Evolutionary conservation across 148 eudicot species (phyloP).

Genomic region (Dianthus caryophyllus): DNA sequence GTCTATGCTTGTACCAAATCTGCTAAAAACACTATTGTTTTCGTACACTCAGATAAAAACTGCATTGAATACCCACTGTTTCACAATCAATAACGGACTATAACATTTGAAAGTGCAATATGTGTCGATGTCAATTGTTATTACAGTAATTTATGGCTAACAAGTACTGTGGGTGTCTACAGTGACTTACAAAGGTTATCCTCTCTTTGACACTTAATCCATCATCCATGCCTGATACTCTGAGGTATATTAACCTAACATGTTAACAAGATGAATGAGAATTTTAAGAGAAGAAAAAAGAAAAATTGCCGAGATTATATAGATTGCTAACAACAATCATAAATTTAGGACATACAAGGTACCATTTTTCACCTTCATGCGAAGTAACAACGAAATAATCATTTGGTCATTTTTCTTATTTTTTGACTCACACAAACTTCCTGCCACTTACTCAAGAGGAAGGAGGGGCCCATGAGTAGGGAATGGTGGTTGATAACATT

Average conservation of each 20-base stretch:
- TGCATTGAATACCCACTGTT: background rate
- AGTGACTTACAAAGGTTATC: slow-evolving; percentile 62
- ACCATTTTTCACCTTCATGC: slow-evolving; percentile 1
- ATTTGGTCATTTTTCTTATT: background rate
- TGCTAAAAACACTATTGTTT: background rate
- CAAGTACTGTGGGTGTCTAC: background rate
- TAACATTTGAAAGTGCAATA: background rate
- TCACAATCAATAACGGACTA: background rate
- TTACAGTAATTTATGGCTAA: background rate
- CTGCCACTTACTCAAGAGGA: background rate
- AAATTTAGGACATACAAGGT: slow-evolving; percentile 1
- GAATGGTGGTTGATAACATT: background rate
- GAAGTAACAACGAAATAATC: background rate
- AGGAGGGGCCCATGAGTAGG: background rate
- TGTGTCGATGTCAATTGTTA: background rate
- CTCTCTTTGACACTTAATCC: slow-evolving; percentile 82
- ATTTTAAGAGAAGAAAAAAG: slow-evolving; percentile 5
- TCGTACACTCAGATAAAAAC: background rate
- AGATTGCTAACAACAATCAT: background rate
- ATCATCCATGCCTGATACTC: slow-evolving; percentile 89
- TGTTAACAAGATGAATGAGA: slow-evolving; percentile 8
- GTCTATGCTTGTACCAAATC: background rate
- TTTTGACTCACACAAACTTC: background rate
- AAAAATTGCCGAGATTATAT: slow-evolving; percentile 10
- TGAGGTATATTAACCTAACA: slow-evolving; percentile 80